These are phyloP conservation scores for Desmodesmus armatus DNA, from an alignment of 139 green algal species.

Conservation along the genomic window DNA sequence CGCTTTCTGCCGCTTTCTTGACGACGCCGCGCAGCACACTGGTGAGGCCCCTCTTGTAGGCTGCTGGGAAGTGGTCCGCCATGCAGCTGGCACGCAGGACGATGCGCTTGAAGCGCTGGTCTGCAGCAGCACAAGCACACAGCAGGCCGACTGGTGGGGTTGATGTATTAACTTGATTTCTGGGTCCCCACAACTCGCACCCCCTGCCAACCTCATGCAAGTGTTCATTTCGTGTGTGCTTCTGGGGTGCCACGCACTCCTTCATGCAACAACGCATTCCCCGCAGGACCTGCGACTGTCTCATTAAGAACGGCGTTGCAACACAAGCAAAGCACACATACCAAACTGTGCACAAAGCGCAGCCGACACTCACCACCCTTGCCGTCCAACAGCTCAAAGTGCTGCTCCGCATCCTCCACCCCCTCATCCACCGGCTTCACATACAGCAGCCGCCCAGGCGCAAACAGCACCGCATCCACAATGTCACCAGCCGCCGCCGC, in stretches of 20 bases:
- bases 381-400: slow-evolving; percentile 22
- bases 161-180: no score
- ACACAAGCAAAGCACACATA: neutral
- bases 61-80: slow-evolving; percentile 9
- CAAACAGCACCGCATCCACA: slow-evolving; percentile 3
- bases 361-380: neutral
- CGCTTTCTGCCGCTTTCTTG: no score
- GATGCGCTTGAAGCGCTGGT: slow-evolving; percentile 38
- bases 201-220: no score
- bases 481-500: neutral
- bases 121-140: neutral
- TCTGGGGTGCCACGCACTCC: no score
- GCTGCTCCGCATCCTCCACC: slow-evolving; percentile 7
- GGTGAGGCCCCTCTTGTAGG: neutral
- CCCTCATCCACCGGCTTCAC: slow-evolving; percentile 1
- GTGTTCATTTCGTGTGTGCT: no score
- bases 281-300: no score
- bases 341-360: no score
- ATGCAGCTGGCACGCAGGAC: slow-evolving; percentile 17
- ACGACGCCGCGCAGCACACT: no score
- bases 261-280: no score
- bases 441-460: slow-evolving; percentile 30
- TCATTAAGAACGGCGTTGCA: no score
- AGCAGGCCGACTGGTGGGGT: no score
- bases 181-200: no score